A percentile compares a stretch with the other conserved stretches of the same genome.
Conservation (phyloP, 768 basidiomycete genomes). For the Boletus rex-veris region DNA sequence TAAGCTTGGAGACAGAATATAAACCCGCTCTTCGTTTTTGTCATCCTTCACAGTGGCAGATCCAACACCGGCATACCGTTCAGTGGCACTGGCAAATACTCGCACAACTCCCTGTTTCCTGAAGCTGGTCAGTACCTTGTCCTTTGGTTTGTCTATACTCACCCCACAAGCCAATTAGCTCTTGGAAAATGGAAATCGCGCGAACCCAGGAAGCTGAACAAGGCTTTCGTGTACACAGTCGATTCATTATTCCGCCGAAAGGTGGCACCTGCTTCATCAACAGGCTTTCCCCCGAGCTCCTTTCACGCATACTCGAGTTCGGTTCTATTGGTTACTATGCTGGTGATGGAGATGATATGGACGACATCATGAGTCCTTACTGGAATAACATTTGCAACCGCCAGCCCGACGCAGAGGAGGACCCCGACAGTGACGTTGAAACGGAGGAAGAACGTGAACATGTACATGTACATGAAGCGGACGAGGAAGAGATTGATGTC, state of each 20-base stretch:
- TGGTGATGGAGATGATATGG: slow-evolving; percentile 14
- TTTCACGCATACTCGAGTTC: neutral
- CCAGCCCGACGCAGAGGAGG: neutral
- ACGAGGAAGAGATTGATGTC: no score
- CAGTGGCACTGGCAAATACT: no score
- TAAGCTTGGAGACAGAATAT: no score
- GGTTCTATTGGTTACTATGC: slow-evolving; percentile 25
- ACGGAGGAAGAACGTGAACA: no score
- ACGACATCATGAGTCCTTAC: slow-evolving; percentile 31
- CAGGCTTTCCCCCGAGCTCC: neutral
- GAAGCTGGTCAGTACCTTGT: neutral
- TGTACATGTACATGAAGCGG: no score
- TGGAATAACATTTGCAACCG: slow-evolving; percentile 44
- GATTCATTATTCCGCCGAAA: slow-evolving; percentile 32
- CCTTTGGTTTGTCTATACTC: neutral
- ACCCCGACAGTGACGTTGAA: no score
- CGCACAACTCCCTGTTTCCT: neutral
- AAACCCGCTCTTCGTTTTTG: no score
- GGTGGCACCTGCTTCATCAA: neutral
- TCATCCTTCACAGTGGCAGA: no score
- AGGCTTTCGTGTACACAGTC: slow-evolving; percentile 18
- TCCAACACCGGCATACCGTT: no score
- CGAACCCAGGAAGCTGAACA: neutral
- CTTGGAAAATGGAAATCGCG: neutral
- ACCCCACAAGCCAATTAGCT: neutral